Evolutionary conservation across 805 yeast species (phyloP).

Genomic region (Wickerhamiella parazyma): DNA sequence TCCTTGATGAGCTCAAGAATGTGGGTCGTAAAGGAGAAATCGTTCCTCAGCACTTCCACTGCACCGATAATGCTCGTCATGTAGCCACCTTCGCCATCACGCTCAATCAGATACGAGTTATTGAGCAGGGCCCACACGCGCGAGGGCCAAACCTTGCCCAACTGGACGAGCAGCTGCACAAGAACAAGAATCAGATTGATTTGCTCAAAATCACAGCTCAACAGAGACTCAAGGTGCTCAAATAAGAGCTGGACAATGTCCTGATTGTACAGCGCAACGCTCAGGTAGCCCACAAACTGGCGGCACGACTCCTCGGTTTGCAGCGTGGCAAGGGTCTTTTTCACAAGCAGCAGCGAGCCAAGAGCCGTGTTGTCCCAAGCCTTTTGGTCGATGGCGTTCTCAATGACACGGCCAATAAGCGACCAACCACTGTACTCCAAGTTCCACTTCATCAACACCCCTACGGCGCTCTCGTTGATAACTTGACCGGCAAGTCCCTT

Average conservation of each 20-base stretch:
- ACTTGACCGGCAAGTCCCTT: conserved; percentile 46
- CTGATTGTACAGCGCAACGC: conserved; percentile 35
- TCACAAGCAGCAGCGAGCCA: conserved; percentile 39
- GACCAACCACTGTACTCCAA: conserved; percentile 81
- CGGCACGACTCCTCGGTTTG: conserved; percentile 30
- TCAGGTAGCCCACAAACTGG: conserved; percentile 27
- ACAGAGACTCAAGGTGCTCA: conserved; percentile 52
- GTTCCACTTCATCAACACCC: conserved; percentile 47
- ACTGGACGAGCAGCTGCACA: conserved; percentile 36
- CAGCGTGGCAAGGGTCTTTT: conserved; percentile 33
- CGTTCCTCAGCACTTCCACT: conserved; percentile 56
- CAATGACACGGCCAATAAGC: conserved; percentile 61
- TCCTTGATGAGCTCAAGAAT: conserved; percentile 42
- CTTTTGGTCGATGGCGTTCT: conserved; percentile 33
- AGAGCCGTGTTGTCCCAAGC: conserved; percentile 30
- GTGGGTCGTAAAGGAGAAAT: conserved; percentile 48
- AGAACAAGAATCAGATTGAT: conserved; percentile 34
- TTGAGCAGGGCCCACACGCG: conserved; percentile 71
- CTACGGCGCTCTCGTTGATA: conserved; percentile 34
- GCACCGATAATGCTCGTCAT: conserved; percentile 51
- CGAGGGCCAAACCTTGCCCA: conserved; percentile 39
- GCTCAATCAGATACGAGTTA: conserved; percentile 50
- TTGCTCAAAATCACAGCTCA: conserved; percentile 36
- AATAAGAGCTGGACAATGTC: conserved; percentile 52
- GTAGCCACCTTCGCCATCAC: conserved; percentile 50